Evolutionary conservation across 495 filamentous ascomycete species (phyloP), one percentile per base, ranked within the genome.

Genomic region (Podospora sp.): DNA sequence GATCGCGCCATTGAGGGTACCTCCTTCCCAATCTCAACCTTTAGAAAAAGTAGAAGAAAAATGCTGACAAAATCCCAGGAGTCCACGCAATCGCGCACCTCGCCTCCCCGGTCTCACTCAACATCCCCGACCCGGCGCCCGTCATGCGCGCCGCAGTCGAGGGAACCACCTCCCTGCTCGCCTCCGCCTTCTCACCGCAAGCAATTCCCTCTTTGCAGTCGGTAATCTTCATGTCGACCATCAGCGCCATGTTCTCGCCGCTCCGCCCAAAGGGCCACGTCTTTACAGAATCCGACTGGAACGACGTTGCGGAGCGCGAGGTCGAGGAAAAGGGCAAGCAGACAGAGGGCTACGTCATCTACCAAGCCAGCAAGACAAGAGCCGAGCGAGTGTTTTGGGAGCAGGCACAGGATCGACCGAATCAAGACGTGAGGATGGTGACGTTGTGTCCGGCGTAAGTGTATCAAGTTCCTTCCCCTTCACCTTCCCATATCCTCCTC

Each of bases 111-210:
- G 90, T 93, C 77, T 88, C 89, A 65, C 78, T 79, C 69, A 81
- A 81, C 55, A 75, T 79, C 68, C 84, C 85, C 26, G 86, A 93
- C 72, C 81, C 87, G 22, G 77, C 86, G 65, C 86, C 88, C 74
- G 85, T 92, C 67, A 73, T 93, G 33, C 87, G 91, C 59, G 88
- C 89, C 14, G 88, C 88, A 0, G 83, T 92, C 68, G 87, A 87
- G 66, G 91, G 92, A 40, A 94, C 92, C 9, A 88, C 86, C 0
- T 86, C 87, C 9, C 87, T 94, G 58, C 75, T 95, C 50, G 84
- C 88, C 63, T 85, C 89, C 0, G 84, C 91, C 68, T 77, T 85
- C 55, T 78, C 79, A 86, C 84, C 4, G 26, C 69, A 71, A 60
- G 46, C 70, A 20, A 57, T 72, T 9, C 14, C 18, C 57, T 59